Base-by-base conservation (phyloP, 2,329 filamentous ascomycete genomes). In the Curvularia sp. region DNA sequence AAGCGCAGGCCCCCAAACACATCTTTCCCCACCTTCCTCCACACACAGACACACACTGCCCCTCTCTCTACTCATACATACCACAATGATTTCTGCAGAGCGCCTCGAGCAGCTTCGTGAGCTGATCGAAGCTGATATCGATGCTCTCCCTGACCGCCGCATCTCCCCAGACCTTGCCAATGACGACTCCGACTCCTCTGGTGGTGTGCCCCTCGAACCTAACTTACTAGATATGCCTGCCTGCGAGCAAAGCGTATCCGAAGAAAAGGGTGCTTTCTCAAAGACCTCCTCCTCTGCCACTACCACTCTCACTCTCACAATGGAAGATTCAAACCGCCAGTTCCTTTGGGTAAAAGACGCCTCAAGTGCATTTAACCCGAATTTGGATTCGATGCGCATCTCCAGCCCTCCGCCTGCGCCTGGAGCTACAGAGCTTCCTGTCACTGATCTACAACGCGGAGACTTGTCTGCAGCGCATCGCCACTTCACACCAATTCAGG, bases 401-500 rank as follows among this genome's bases (percentile, higher is more conserved):
- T 42, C 57, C n/a, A 52, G 52, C 27, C n/a, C 60, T 36, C 48
- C 42, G 19, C 30, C 57, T 19, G 13, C 34, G 21, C 23, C 53
- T 25, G 28, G 13, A n/a, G 9, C 52, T 21, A 27, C 38, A 18
- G 53, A 60, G 25, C 64, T 70, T 13, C 62, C 72, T 7, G 48
- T 54, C 2, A 58, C 53, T 7, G 39, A 57, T 12, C 64, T 74
- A 1, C 57, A 61, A 23, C 61, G 63, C 32, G 77, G 77, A 30
- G 68, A 79, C 32, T 65, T 74, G 18, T 71, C 75, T 2, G 67
- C 73, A 3, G 21, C 67, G 19, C 68, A 65, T 21, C 70, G 76
- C 8, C 80, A 63, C 49, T 82, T 80, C 64, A 72, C 70, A 19
- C 77, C 80, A 1, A 77, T 82, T 48, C 39, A 72, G 6, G 77